Evolutionary conservation across 441 rosid species (phyloP).

Genomic region (Erysimum cheiri): DNA sequence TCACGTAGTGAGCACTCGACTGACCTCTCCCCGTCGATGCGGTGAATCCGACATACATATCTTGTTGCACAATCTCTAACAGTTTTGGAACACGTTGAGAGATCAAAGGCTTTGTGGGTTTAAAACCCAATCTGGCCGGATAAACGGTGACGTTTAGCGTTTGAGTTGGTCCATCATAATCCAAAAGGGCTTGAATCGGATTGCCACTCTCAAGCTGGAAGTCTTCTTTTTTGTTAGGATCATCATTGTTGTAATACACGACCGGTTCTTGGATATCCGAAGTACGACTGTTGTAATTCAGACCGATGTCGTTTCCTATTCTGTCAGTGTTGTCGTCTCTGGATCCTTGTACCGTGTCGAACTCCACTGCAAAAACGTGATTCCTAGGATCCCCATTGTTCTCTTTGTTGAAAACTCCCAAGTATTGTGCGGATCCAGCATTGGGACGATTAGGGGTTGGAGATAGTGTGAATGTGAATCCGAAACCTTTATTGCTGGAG

Average conservation of each 20-base stretch:
- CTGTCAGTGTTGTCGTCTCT: constrained; percentile 34
- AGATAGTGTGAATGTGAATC: constrained; percentile 67
- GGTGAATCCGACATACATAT: constrained; percentile 66
- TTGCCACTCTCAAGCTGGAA: constrained; percentile 50
- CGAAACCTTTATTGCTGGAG: constrained; percentile 57
- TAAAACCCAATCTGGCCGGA: constrained; percentile 39
- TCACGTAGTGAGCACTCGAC: constrained; percentile 65
- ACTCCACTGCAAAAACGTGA: constrained; percentile 67
- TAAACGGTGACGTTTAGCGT: constrained; percentile 50
- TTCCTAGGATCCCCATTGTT: constrained; percentile 37
- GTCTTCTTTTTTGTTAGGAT: constrained; percentile 32
- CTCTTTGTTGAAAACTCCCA: constrained; percentile 55
- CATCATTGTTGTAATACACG: constrained; percentile 12
- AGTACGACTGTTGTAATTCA: constrained; percentile 52
- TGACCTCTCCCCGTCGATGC: constrained; percentile 59
- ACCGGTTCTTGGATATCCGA: constrained; percentile 43
- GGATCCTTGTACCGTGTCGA: constrained; percentile 70
- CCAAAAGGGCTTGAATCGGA: constrained; percentile 62
- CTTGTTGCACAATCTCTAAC: constrained; percentile 36
- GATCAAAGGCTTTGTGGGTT: constrained; percentile 55
- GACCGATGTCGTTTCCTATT: constrained; percentile 63
- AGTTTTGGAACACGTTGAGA: constrained; percentile 19
- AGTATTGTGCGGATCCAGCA: constrained; percentile 50
- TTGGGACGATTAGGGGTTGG: constrained; percentile 54
- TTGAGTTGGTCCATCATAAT: constrained; percentile 51